Percentiles rank a stretch among this genome's conserved stretches.
phyloP scores from a whole-genome alignment of 1,139 yeast species.

The Diutina pseudorugosa region DNA sequence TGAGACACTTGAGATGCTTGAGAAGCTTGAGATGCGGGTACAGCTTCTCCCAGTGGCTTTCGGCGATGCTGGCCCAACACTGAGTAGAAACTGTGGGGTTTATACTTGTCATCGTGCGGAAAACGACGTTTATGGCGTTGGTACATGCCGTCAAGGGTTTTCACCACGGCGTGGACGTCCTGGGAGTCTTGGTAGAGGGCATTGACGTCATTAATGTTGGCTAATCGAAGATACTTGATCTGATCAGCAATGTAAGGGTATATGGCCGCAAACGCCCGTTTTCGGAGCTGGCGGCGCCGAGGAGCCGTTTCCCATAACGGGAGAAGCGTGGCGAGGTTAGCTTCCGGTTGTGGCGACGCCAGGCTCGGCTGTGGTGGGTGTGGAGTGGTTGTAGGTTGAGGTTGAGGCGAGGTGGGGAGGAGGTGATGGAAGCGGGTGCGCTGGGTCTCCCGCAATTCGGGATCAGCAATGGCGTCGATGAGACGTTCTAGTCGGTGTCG shows the following conservation, averaged over 20 bases:
- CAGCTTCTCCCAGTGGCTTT: background rate
- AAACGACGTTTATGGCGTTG: conserved; percentile 18
- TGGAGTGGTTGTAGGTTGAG: no score
- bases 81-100: conserved; percentile 26
- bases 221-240: conserved; percentile 32
- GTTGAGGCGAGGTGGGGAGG: background rate
- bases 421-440: background rate
- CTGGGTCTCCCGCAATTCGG: background rate
- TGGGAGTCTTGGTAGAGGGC: conserved; percentile 24
- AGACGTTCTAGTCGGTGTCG: background rate
- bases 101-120: conserved; percentile 30
- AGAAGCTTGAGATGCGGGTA: background rate
- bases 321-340: background rate
- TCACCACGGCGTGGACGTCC: conserved; percentile 23
- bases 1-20: conserved; percentile 2
- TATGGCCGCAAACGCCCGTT: conserved; percentile 33
- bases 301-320: background rate
- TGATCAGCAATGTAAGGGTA: conserved; percentile 39
- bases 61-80: conserved; percentile 15
- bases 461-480: background rate
- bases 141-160: conserved; percentile 25
- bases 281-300: conserved; percentile 21
- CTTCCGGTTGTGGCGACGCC: background rate
- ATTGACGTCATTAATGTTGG: conserved; percentile 24
- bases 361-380: no score